phyloP scores from a whole-genome alignment of 1,284 basidiomycete species.

The Vanrija sp. region DNA sequence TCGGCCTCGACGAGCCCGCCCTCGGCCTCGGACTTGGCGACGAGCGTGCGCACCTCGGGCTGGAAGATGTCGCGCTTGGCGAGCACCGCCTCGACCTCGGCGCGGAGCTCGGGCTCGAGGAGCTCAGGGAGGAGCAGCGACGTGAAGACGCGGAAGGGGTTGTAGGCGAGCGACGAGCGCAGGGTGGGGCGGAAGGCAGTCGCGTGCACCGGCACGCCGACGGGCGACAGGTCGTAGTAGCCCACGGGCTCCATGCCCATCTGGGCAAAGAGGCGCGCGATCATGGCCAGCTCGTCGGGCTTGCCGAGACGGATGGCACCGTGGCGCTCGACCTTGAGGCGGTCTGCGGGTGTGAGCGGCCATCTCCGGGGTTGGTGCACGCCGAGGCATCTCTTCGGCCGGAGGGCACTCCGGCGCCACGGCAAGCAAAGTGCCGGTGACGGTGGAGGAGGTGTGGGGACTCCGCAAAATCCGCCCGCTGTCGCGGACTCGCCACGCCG shows the following conservation, averaged over 20 bases:
- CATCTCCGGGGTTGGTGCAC: no score
- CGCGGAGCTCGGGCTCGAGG: constrained; percentile 34
- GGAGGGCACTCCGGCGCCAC: no score
- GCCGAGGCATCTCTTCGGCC: not conserved
- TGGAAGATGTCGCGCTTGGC: constrained; percentile 45
- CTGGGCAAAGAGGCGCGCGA: constrained; percentile 45
- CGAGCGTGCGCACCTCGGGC: constrained; percentile 30
- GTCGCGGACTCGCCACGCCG: no score
- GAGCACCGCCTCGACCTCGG: constrained; percentile 34
- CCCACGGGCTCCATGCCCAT: constrained; percentile 51
- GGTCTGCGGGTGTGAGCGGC: constrained; percentile 21
- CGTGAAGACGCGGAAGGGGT: constrained; percentile 51
- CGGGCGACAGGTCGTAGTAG: constrained; percentile 50
- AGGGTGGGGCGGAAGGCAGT: constrained; percentile 49
- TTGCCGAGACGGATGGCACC: constrained; percentile 51
- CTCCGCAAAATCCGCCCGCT: not conserved
- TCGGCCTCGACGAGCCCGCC: constrained; percentile 30
- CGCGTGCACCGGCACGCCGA: constrained; percentile 50
- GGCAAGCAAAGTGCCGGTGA: not conserved
- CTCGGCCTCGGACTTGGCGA: constrained; percentile 38
- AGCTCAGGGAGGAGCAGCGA: constrained; percentile 47
- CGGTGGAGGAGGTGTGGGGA: not conserved
- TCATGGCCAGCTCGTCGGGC: constrained; percentile 40
- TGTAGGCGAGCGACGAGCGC: constrained; percentile 33
- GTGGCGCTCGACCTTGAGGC: constrained; percentile 49